Evolutionary conservation across 257 asterid genomes (phyloP).

Genomic region (Pogostemon cablin): DNA sequence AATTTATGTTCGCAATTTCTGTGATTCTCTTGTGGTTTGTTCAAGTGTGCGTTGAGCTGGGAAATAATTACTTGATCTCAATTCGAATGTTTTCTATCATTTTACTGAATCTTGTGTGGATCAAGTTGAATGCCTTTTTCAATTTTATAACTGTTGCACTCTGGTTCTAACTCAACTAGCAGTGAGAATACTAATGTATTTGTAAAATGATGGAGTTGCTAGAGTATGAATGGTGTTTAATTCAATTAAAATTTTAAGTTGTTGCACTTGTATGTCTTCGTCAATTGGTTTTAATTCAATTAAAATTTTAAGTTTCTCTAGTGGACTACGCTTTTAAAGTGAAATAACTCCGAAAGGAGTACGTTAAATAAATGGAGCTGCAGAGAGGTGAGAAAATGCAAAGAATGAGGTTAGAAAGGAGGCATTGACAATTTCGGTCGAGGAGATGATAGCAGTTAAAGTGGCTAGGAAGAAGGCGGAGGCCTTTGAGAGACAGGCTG

Average conservation of each 20-base stretch:
- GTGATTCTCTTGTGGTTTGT: neutral
- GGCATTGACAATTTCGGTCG: slow-evolving; percentile 70
- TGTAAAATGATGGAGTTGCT: neutral
- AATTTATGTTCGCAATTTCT: neutral
- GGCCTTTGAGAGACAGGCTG: slow-evolving; percentile 66
- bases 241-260: neutral
- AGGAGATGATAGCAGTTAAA: slow-evolving; percentile 66
- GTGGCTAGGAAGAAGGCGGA: slow-evolving; percentile 77
- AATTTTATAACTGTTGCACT: neutral
- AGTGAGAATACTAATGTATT: neutral
- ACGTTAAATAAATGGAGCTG: slow-evolving; percentile 72
- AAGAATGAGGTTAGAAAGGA: slow-evolving; percentile 70
- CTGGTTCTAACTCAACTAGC: neutral
- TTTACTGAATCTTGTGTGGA: neutral
- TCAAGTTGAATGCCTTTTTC: neutral
- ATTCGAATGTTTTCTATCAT: neutral
- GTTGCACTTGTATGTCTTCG: too few species aligned
- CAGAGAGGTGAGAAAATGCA: slow-evolving; percentile 63
- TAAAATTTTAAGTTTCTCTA: slow-evolving; percentile 40
- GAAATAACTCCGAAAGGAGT: slow-evolving; percentile 62
- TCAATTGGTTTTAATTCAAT: too few species aligned
- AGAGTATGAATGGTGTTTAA: neutral
- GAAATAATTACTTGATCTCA: neutral
- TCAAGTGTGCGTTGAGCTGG: neutral
- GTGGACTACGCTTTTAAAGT: slow-evolving; percentile 60